Percentiles rank a stretch among this genome's conserved stretches.
Evolutionary conservation across 1,284 basidiomycete species (phyloP).

Genomic region (Sporisorium graminicola): DNA sequence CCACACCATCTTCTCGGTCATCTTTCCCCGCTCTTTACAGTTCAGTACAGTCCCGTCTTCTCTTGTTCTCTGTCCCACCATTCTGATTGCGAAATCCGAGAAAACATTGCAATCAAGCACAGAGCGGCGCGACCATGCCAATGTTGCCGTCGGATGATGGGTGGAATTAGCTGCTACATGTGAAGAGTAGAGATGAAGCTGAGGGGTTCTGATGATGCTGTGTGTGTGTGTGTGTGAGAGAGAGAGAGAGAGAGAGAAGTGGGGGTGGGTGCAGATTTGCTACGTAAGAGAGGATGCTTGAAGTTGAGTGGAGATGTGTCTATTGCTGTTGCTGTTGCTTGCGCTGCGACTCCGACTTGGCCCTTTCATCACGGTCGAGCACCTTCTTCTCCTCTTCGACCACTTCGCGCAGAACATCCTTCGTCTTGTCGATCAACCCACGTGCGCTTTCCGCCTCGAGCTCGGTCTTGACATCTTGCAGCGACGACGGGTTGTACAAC

Average conservation of each 20-base stretch:
- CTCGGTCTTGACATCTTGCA: slow-evolving; percentile 28
- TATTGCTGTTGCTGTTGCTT: slow-evolving; percentile 28
- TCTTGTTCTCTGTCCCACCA: neutral
- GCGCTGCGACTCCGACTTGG: slow-evolving; percentile 16
- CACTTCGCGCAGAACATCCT: slow-evolving; percentile 57
- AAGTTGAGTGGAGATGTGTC: neutral
- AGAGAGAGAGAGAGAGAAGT: too few relatives aligned
- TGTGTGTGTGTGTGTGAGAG: too few relatives aligned
- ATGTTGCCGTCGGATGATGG: neutral
- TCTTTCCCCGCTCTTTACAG: neutral
- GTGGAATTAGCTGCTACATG: slow-evolving; percentile 7
- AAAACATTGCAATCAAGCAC: neutral
- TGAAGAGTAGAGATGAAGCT: slow-evolving; percentile 4
- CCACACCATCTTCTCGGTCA: neutral
- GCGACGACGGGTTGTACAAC: slow-evolving; percentile 42
- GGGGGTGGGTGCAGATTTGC: neutral
- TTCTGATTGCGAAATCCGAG: neutral
- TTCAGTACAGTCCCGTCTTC: neutral
- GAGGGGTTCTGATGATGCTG: neutral
- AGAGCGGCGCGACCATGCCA: neutral
- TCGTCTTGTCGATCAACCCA: slow-evolving; percentile 55
- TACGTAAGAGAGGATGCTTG: neutral
- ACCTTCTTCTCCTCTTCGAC: slow-evolving; percentile 59
- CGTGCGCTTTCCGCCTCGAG: slow-evolving; percentile 30
- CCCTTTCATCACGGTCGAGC: slow-evolving; percentile 17